These are phyloP conservation scores for Acmispon strigosus DNA, from an alignment of 306 rosid species.

Conservation along the genomic window DNA sequence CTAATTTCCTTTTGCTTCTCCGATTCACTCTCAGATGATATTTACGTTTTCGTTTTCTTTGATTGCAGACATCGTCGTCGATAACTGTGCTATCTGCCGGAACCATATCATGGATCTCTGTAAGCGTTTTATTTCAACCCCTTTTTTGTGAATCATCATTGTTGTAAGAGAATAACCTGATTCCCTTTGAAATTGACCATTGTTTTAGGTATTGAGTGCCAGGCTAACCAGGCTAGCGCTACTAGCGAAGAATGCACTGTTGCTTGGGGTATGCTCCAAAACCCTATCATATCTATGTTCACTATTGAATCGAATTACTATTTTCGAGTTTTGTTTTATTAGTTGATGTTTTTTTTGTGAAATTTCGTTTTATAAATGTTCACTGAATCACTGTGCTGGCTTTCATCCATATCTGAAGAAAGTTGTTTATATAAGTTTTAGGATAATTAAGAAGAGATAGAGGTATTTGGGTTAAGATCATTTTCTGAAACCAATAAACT, in stretches of 20 bases:
- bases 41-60: neutral
- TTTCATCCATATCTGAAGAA: neutral
- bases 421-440: neutral
- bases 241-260: constrained; percentile 51
- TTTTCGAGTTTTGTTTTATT: neutral
- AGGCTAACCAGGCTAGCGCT: constrained; percentile 65
- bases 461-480: neutral
- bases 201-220: constrained; percentile 77
- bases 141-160: neutral
- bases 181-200: neutral
- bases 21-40: neutral
- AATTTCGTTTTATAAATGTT: neutral
- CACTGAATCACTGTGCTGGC: neutral
- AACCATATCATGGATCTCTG: constrained; percentile 97
- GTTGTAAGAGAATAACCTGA: neutral
- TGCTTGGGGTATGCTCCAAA: constrained; percentile 43
- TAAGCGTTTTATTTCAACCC: constrained; percentile 22
- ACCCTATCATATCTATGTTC: neutral
- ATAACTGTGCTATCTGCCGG: constrained; percentile 85
- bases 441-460: neutral
- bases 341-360: neutral
- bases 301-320: too few relatives aligned
- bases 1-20: constrained; percentile 14
- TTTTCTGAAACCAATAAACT: neutral
- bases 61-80: constrained; percentile 76